A percentile compares a stretch with the other conserved stretches of the same genome.
Conservation (phyloP, 2,329 filamentous ascomycete genomes). For the Aspergillus piperis region DNA sequence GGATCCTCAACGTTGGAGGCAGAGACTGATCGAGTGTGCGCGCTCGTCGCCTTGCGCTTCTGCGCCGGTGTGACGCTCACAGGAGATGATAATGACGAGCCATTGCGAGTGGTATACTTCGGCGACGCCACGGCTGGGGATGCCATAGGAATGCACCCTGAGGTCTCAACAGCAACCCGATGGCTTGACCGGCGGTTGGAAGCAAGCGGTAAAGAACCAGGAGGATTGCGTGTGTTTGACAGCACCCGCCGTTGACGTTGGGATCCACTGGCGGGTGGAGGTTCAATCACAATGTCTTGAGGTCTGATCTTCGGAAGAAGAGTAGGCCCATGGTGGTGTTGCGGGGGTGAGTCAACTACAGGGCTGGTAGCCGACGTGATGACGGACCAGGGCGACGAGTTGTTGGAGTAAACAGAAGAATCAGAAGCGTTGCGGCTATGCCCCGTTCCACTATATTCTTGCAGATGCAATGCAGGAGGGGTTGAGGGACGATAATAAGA, state of each 20-base stretch:
- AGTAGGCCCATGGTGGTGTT: slow-evolving; percentile 72
- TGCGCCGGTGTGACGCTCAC: slow-evolving; percentile 55
- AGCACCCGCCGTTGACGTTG: slow-evolving; percentile 59
- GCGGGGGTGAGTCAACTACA: slow-evolving; percentile 66
- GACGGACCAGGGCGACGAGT: slow-evolving; percentile 69
- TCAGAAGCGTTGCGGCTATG: slow-evolving; percentile 67
- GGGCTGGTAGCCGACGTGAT: slow-evolving; percentile 71
- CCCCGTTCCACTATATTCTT: slow-evolving; percentile 33
- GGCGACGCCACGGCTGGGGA: slow-evolving; percentile 50
- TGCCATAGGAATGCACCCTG: slow-evolving; percentile 45
- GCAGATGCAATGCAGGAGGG: slow-evolving; percentile 42
- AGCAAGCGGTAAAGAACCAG: slow-evolving; percentile 54
- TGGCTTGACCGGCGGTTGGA: slow-evolving; percentile 46
- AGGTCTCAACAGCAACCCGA: slow-evolving; percentile 49
- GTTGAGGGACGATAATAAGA: slow-evolving; percentile 49
- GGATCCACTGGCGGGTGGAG: slow-evolving; percentile 50
- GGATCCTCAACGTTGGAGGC: slow-evolving; percentile 68
- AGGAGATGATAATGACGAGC: slow-evolving; percentile 64
- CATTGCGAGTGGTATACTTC: slow-evolving; percentile 28
- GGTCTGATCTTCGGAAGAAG: slow-evolving; percentile 82
- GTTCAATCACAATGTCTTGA: slow-evolving; percentile 76
- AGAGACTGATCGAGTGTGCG: slow-evolving; percentile 62
- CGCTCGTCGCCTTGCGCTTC: slow-evolving; percentile 41
- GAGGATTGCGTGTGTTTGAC: slow-evolving; percentile 56
- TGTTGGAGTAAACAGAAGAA: slow-evolving; percentile 65